These are phyloP conservation scores for Pseudophaeomoniella oleicola DNA, from an alignment of 2,329 filamentous ascomycete species.

Conservation along the genomic window DNA sequence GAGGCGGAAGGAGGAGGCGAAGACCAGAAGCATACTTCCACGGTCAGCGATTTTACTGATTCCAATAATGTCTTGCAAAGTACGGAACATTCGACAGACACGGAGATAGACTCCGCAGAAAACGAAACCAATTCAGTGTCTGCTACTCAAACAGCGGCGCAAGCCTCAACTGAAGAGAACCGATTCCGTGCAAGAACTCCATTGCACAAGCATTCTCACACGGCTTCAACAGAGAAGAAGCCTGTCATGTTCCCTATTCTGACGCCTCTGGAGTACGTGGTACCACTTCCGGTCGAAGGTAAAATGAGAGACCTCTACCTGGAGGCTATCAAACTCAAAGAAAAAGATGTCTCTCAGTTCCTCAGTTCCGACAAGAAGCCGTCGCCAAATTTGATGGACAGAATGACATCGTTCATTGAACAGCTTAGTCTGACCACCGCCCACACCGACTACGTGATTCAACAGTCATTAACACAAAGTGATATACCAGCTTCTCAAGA, in stretches of 20 bases:
- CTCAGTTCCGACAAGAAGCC: background rate
- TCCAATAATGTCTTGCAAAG: background rate
- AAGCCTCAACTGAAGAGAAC: background rate
- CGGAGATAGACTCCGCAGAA: too few relatives aligned
- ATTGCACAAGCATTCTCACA: background rate
- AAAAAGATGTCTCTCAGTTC: conserved; percentile 11
- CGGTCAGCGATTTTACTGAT: background rate
- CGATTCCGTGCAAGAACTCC: background rate
- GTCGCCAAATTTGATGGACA: conserved; percentile 9
- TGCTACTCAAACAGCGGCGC: too few relatives aligned
- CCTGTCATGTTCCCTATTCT: conserved; percentile 8
- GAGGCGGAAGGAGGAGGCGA: background rate
- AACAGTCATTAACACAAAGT: conserved; percentile 14
- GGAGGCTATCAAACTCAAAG: conserved; percentile 8
- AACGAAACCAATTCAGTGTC: background rate
- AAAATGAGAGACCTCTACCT: conserved; percentile 12
- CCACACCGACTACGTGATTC: conserved; percentile 27
- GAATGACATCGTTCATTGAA: conserved; percentile 19
- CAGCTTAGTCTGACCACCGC: conserved; percentile 26
- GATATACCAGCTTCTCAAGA: conserved; percentile 17
- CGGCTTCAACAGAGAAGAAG: background rate
- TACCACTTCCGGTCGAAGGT: conserved; percentile 11
- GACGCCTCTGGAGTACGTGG: conserved; percentile 9
- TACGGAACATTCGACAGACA: too few relatives aligned
- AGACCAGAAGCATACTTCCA: background rate